Conservation (phyloP, 2,329 filamentous ascomycete genomes). For the Magnaporthiopsis poae region DNA sequence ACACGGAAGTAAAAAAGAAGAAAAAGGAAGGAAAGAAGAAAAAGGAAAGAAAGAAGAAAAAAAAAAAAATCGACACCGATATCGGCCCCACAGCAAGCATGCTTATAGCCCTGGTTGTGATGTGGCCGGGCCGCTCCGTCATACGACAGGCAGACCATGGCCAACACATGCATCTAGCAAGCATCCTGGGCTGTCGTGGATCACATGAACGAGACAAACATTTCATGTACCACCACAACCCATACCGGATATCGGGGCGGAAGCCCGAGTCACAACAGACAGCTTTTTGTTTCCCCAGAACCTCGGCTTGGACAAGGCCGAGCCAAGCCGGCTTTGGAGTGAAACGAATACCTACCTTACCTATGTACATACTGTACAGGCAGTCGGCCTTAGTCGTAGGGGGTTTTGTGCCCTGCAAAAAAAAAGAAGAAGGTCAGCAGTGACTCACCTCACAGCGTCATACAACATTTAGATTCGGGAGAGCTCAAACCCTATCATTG, state of each 20-base stretch:
- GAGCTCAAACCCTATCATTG: too few relatives aligned
- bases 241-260: neutral
- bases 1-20: neutral
- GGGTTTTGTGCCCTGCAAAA: too few relatives aligned
- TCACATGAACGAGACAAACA: neutral
- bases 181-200: neutral
- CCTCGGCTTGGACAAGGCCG: too few relatives aligned
- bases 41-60: neutral
- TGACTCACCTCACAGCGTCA: too few relatives aligned
- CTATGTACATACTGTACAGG: too few relatives aligned
- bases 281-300: neutral
- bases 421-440: too few relatives aligned
- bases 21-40: neutral
- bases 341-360: too few relatives aligned
- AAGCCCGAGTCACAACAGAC: neutral
- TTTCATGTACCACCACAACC: neutral
- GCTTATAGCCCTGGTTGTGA: neutral
- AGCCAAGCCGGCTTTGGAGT: too few relatives aligned
- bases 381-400: too few relatives aligned
- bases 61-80: neutral
- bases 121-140: neutral
- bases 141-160: neutral
- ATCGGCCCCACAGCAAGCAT: neutral
- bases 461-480: too few relatives aligned
- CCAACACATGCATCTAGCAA: neutral